These are phyloP conservation scores for Sphagnum contortum DNA, from an alignment of 225 moss, liverwort and hornwort species.

Conservation along the genomic window DNA sequence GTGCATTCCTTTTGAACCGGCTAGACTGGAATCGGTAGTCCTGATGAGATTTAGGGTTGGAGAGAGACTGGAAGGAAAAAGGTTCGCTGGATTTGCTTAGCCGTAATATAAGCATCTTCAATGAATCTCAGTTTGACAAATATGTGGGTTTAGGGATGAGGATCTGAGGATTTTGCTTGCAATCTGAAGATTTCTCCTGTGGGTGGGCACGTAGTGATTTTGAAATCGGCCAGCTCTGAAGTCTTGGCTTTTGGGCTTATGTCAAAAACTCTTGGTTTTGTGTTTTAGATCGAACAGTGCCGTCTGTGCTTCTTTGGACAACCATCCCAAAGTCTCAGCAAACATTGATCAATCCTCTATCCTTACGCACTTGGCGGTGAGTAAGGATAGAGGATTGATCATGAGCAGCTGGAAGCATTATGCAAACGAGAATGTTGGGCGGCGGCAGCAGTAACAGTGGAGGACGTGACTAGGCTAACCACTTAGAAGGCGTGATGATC, in stretches of 20 bases:
- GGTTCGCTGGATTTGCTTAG: background rate
- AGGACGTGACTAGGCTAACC: too few species aligned
- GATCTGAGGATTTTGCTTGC: background rate
- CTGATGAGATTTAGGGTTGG: background rate
- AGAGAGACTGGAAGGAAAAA: background rate
- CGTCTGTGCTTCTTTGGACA: conserved; percentile 74
- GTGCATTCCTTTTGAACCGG: too few species aligned
- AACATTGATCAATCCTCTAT: too few species aligned
- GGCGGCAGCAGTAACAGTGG: too few species aligned
- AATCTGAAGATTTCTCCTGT: background rate
- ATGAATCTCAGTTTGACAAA: too few species aligned
- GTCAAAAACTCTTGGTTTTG: background rate
- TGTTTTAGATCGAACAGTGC: conserved; percentile 38
- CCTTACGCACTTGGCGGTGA: too few species aligned
- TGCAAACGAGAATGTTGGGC: too few species aligned
- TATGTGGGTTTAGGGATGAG: background rate
- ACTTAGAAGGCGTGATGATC: too few species aligned
- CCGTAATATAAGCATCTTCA: background rate
- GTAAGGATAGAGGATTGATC: too few species aligned
- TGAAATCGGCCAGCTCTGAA: too few species aligned
- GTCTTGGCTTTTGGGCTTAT: background rate
- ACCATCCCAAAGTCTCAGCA: conserved; percentile 32
- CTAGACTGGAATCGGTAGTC: background rate
- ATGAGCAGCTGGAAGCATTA: too few species aligned
- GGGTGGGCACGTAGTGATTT: too few species aligned